A percentile compares a stretch with the other conserved stretches of the same genome.
phyloP scores from a whole-genome alignment of 345 rosid species.

The Fremontodendron californicum region DNA sequence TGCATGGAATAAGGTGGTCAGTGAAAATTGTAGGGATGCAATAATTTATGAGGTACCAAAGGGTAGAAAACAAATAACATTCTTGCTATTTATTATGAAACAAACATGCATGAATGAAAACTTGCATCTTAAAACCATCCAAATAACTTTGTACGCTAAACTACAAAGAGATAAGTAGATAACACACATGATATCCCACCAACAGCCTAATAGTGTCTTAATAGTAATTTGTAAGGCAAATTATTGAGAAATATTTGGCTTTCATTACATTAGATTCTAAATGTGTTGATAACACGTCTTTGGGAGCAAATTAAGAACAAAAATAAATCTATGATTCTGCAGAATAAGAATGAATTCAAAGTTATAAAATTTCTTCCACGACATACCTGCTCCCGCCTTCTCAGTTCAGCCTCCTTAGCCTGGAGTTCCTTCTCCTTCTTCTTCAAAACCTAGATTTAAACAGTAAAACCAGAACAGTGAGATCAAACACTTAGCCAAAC shows the following conservation, averaged over 20 bases:
- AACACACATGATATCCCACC: background rate
- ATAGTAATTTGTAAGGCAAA: background rate
- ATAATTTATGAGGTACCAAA: background rate
- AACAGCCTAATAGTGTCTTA: background rate
- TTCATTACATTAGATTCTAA: background rate
- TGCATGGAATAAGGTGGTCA: slow-evolving; percentile 27
- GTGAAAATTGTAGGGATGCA: background rate
- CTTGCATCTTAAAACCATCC: background rate
- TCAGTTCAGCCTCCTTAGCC: slow-evolving; percentile 92
- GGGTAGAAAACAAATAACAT: background rate
- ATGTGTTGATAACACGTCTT: background rate
- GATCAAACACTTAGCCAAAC: background rate
- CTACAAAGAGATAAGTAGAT: background rate
- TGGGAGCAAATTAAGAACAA: background rate
- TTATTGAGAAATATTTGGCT: background rate
- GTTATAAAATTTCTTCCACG: background rate
- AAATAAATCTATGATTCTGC: background rate
- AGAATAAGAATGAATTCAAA: slow-evolving; percentile 7
- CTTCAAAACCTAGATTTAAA: slow-evolving; percentile 62
- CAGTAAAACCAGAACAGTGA: slow-evolving; percentile 20
- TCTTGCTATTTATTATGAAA: background rate
- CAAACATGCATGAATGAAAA: background rate
- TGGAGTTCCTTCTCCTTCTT: slow-evolving; percentile 93
- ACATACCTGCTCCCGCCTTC: slow-evolving; percentile 82
- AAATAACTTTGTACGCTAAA: background rate